Conservation (phyloP, 352 stramenopile genomes). For the Phytophthora fragariaefolia region DNA sequence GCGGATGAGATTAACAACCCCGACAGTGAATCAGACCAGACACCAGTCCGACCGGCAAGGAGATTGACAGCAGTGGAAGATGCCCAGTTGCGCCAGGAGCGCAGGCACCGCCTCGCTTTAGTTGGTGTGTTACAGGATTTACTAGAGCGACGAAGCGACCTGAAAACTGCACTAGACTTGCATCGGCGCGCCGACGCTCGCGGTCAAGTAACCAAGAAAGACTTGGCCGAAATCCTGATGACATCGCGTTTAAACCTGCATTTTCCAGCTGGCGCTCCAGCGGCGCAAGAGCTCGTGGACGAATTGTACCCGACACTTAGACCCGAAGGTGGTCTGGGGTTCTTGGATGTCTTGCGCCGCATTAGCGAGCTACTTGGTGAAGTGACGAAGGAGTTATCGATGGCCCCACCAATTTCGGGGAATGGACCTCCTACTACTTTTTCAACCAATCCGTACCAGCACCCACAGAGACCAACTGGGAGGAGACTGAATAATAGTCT, state of each 20-base stretch:
- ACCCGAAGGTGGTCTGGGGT: conserved; percentile 42
- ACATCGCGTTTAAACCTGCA: conserved; percentile 67
- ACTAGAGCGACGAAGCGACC: conserved; percentile 67
- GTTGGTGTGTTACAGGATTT: conserved; percentile 74
- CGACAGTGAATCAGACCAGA: conserved; percentile 11
- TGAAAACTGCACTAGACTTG: conserved; percentile 78
- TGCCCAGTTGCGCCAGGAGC: conserved; percentile 30
- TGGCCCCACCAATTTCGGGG: conserved; percentile 8
- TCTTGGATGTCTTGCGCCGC: conserved; percentile 70
- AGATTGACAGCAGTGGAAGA: conserved; percentile 20
- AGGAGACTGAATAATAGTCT: conserved; percentile 46
- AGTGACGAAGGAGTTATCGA: conserved; percentile 41
- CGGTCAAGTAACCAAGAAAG: conserved; percentile 61
- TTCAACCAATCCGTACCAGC: conserved; percentile 38
- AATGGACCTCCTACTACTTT: conserved; percentile 27
- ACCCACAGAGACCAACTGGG: conserved; percentile 47
- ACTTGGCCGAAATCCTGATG: conserved; percentile 71
- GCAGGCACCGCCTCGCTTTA: conserved; percentile 43
- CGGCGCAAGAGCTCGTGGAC: conserved; percentile 63
- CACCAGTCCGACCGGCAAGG: conserved; percentile 7
- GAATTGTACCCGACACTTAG: conserved; percentile 54
- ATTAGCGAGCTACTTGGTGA: conserved; percentile 64
- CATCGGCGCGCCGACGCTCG: conserved; percentile 63
- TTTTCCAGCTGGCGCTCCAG: conserved; percentile 55
- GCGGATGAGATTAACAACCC: conserved; percentile 41